Evolutionary conservation across 2,329 filamentous ascomycete species (phyloP), one percentile per base, ranked within the genome.

Genomic region (Calonectria hawksworthii): DNA sequence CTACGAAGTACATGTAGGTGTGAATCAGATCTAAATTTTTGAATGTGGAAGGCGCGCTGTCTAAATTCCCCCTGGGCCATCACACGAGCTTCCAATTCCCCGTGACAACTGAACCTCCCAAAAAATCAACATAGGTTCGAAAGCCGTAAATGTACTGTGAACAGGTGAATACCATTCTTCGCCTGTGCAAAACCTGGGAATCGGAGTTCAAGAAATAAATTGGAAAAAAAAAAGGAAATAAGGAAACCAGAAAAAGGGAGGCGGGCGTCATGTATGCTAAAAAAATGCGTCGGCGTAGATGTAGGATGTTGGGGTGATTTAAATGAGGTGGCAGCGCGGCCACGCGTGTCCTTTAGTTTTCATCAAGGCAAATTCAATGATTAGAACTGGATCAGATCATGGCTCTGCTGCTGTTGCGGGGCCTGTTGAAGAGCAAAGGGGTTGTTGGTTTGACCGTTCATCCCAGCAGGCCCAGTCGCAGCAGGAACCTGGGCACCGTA

Each of bases 321-420:
- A 41, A 36, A 63, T 21, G 32, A 36, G 51, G 36, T 38, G 36
- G 36, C 56, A 30, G 23, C 56, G 36, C 36, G n/a, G 56, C 30
- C 34, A 63, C 56, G 41, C 26, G 7, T 50, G 26, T 65, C 38
- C 63, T 51, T 51, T 32, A 34, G 18, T 74, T 73, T 54, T 50
- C 18, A 67, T 61, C 32, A 28, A 71, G 66, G 68, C 38, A 44
- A 50, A 74, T 51, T 56, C 68, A 65, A 68, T 61, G 68, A 36
- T 83, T 89, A 93, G 78, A 93, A 92, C 82, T 93, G 91, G 79
- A 93, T 93, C 77, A 93, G 85, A 81, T 93, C 91, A 83, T 90
- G 88, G 75, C 88, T 87, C 80, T 89, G 88, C 56, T 85, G 84
- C 73, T 87, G 85, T 75, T 88, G 86, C 80, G 90, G 90, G 75